phyloP scores from a whole-genome alignment of 179 eudicot species.

The Sideroxylon spinosum region DNA sequence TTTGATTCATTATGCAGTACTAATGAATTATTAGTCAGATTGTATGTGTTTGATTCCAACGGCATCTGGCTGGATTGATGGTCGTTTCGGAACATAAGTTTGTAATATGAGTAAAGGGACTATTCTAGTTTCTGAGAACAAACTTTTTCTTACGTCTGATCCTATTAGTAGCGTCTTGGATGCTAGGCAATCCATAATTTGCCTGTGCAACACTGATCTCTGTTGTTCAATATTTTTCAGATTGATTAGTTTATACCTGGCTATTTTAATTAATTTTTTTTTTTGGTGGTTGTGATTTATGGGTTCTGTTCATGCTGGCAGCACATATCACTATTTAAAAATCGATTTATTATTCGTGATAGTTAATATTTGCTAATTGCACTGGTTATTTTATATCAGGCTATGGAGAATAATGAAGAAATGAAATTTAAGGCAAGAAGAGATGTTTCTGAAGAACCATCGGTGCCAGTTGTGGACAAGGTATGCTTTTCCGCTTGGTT shows the following conservation, averaged over 20 bases:
- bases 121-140: background rate
- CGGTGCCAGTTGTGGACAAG: constrained; percentile 59
- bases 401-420: constrained; percentile 65
- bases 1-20: background rate
- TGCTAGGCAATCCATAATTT: too few relatives aligned
- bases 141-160: background rate
- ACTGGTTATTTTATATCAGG: constrained; percentile 33
- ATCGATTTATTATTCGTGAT: background rate
- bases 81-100: background rate
- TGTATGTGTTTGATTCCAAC: background rate
- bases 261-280: too few relatives aligned
- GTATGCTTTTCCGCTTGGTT: constrained; percentile 32
- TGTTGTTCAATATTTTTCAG: too few relatives aligned
- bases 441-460: constrained; percentile 49
- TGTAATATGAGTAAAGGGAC: background rate
- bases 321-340: background rate
- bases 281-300: too few relatives aligned
- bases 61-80: background rate
- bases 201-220: too few relatives aligned
- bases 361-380: background rate
- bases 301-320: too few relatives aligned
- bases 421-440: constrained; percentile 54
- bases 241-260: too few relatives aligned
- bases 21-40: background rate
- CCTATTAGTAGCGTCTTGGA: background rate